A percentile compares a stretch with the other conserved stretches of the same genome.
phyloP scores from a whole-genome alignment of 1,284 basidiomycete genomes.

The Fistulina hepatica region DNA sequence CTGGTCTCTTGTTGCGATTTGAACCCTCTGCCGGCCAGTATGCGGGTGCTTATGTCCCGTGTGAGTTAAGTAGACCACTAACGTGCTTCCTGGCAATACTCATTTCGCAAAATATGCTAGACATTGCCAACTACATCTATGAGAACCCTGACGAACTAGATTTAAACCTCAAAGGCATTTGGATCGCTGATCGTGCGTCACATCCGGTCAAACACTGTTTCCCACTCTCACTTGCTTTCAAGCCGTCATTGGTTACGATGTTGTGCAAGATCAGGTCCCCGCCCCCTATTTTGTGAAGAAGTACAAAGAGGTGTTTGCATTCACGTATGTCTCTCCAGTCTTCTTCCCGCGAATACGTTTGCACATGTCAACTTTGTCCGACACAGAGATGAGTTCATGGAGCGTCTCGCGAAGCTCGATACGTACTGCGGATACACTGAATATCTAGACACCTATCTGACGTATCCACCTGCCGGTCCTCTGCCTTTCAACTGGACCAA shows the following conservation, averaged over 20 bases:
- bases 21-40: conserved; percentile 31
- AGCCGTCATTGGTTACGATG: conserved; percentile 34
- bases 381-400: conserved; percentile 47
- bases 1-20: conserved; percentile 18
- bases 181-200: conserved; percentile 56
- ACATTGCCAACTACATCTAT: conserved; percentile 62
- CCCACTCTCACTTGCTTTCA: no score
- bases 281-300: conserved; percentile 41
- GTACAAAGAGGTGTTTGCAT: conserved; percentile 33
- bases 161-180: conserved; percentile 51
- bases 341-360: conserved; percentile 17
- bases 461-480: conserved; percentile 51
- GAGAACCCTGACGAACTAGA: conserved; percentile 47
- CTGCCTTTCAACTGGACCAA: conserved; percentile 43
- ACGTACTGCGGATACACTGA: conserved; percentile 49
- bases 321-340: conserved; percentile 25
- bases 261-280: conserved; percentile 44
- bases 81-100: conserved; percentile 19
- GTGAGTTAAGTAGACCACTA: conserved; percentile 10
- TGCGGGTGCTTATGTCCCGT: conserved; percentile 46
- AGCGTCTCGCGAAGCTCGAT: conserved; percentile 40
- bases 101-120: conserved; percentile 29
- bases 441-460: conserved; percentile 51
- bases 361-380: conserved; percentile 42
- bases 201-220: no score